Base-by-base conservation (phyloP, 139 green algal genomes). In the Trebouxia sp. region DNA sequence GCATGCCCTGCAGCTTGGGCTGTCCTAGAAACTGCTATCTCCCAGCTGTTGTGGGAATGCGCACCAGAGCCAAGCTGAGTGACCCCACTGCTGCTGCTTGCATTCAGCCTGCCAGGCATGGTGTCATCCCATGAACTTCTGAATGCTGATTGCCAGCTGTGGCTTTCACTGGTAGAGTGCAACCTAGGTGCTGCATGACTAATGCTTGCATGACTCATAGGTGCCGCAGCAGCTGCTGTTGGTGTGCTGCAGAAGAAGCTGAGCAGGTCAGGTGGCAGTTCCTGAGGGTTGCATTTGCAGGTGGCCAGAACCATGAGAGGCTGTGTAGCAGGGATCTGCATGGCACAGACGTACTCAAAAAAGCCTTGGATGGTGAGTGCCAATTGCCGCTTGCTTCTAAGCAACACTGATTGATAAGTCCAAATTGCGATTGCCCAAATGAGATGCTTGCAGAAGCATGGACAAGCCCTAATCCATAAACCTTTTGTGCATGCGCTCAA, bases 271-370 rank as follows among this genome's bases (percentile, higher is more conserved):
- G 62, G 62, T 45, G 62, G 62, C 32, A 72, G 35, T 17, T 72
- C 32, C 62, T 72, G 32, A n/a, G 7, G 35, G 62, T 6, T 10
- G 14, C 62, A 10, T 15, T 72, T 12, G 20, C 62, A 72, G 62
- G 6, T 72, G 26, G 62, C 62, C 62, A 72, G 43, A 72, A 72
- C 15, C 42, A 72, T 32, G 32, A 72, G 43, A 3, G 62, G 32
- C 62, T 72, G 62, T 1, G 62, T 72, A 3, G 62, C 62, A 45
- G 62, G 62, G 11, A 72, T 28, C 62, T 72, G 62, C 62, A 72
- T 26, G 58, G 47, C 47, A 53, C 2, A 53, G 1, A 6, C n/a
- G n/a, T n/a, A n/a, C n/a, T n/a, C n/a, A n/a, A n/a, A n/a, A n/a
- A n/a, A n/a, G n/a, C n/a, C n/a, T n/a, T n/a, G n/a, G n/a, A n/a